Evolutionary conservation across 768 basidiomycete genomes (phyloP).

Genomic region (Psilocybe azurescens): DNA sequence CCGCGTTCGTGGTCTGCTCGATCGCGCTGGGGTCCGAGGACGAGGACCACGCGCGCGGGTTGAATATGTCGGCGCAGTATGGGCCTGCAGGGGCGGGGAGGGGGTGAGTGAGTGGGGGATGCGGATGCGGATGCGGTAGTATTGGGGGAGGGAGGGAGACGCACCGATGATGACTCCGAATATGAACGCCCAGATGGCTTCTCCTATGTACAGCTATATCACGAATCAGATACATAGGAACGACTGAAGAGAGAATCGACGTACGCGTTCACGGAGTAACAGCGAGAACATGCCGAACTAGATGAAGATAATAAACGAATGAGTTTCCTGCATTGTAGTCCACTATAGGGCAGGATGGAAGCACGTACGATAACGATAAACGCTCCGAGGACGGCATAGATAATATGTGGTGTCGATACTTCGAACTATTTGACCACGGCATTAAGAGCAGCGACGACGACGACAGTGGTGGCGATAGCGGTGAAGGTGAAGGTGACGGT

Average conservation of each 20-base stretch:
- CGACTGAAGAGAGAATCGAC: constrained; percentile 16
- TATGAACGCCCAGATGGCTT: constrained; percentile 94
- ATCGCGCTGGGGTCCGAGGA: constrained; percentile 39
- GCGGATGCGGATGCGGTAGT: no score
- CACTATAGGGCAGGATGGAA: not conserved
- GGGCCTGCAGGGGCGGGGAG: constrained; percentile 56
- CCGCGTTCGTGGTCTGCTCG: constrained; percentile 61
- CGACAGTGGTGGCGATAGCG: not conserved
- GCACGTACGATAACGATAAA: constrained; percentile 77
- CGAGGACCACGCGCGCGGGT: constrained; percentile 73
- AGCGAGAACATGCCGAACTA: constrained; percentile 97
- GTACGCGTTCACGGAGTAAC: constrained; percentile 84
- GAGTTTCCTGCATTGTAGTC: not conserved
- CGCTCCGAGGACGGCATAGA: constrained; percentile 79
- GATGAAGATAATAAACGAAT: not conserved
- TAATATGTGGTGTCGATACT: constrained; percentile 72
- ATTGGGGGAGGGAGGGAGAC: no score
- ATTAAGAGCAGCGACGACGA: no score
- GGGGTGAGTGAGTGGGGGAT: no score
- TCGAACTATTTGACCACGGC: constrained; percentile 48
- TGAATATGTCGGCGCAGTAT: constrained; percentile 79
- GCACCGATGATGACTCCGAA: constrained; percentile 88
- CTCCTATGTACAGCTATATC: constrained; percentile 84
- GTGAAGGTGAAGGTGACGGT: not conserved
- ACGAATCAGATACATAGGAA: constrained; percentile 9